Evolutionary conservation across 2,329 filamentous ascomycete genomes (phyloP).

Genomic region (Xenosphaeropsis pyriputrescens): DNA sequence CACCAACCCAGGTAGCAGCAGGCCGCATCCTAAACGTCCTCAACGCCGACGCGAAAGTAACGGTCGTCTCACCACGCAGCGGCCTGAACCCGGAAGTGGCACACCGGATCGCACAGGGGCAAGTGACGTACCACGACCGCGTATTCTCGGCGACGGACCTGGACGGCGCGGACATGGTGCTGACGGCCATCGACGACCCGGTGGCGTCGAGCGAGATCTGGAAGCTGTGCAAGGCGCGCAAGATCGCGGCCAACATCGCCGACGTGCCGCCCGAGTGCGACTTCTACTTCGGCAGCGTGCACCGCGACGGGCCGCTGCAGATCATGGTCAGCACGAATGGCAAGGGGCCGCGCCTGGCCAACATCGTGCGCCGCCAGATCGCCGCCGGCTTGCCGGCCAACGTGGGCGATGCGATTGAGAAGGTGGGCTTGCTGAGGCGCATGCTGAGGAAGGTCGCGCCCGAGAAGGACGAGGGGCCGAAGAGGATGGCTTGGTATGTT

Average conservation of each 20-base stretch:
- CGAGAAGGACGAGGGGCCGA: conserved; percentile 56
- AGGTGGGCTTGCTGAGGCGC: conserved; percentile 65
- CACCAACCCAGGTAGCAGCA: conserved; percentile 64
- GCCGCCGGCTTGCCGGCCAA: conserved; percentile 62
- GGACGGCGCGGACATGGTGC: conserved; percentile 75
- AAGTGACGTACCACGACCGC: conserved; percentile 70
- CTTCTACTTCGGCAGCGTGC: conserved; percentile 95
- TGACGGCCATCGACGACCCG: conserved; percentile 87
- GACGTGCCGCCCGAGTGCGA: conserved; percentile 95
- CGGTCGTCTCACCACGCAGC: conserved; percentile 63
- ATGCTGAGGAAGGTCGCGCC: conserved; percentile 71
- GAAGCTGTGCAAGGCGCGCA: conserved; percentile 77
- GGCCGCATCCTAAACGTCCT: conserved; percentile 88
- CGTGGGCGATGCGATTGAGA: conserved; percentile 72
- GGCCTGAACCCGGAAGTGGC: conserved; percentile 84
- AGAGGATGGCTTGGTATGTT: conserved; percentile 75
- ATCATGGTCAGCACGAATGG: conserved; percentile 99
- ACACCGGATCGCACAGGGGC: conserved; percentile 58
- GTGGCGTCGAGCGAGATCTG: conserved; percentile 82
- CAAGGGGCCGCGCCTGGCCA: conserved; percentile 83
- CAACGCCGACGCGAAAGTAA: conserved; percentile 86
- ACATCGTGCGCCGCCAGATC: conserved; percentile 71
- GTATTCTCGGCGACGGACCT: conserved; percentile 80
- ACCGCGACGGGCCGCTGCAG: conserved; percentile 88
- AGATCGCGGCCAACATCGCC: conserved; percentile 86